Evolutionary conservation across 129 eudicot genomes (phyloP), one percentile per base, ranked within the genome.

Genomic region (Flaveria trinervia): DNA sequence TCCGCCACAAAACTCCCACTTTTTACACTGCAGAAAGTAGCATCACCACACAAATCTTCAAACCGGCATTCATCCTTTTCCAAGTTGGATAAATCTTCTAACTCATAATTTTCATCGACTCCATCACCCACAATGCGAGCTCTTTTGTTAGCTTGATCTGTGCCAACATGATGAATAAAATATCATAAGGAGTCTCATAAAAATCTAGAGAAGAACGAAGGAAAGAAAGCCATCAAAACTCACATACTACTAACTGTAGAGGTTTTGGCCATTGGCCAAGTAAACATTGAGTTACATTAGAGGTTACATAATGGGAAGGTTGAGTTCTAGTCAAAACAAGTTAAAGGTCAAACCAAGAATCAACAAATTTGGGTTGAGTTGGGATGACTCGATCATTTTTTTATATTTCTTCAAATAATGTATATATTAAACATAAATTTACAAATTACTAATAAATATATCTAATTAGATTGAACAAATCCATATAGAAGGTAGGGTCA

Each of bases 11-110:
- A 74, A 74, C 54, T 70, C 36, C 71, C 55, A 26, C 66, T 60
- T 25, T 68, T 74, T 78, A 69, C 90, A 82, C 67, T 69, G 70
- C 57, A 23, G 65, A 87, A 89, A 65, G 84, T 83, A 78, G 71
- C 78, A 82, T 89, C 90, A 44, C 88, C 85, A 79, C 89, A 89
- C 11, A 94, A 71, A 75, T 89, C 92, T 74, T 94, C 97, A 87
- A 94, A 94, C 22, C 46, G 18, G 56, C 68, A 70, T 49, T 83
- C 93, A 23, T 79, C 83, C 45, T 79, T 77, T 76, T 81, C 84
- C 79, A 71, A 55, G 23, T 72, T 15, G 8, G 66, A 57, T 60
- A 25, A 86, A 46, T 87, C 93, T 60, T 85, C 88, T 68, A 71
- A 50, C 28, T 84, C 92, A 64, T 78, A 71, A 30, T 87, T 92